Evolutionary conservation across 2,329 filamentous ascomycete genomes (phyloP), one percentile per base, ranked within the genome.

Genomic region (Parastagonospora nodorum): DNA sequence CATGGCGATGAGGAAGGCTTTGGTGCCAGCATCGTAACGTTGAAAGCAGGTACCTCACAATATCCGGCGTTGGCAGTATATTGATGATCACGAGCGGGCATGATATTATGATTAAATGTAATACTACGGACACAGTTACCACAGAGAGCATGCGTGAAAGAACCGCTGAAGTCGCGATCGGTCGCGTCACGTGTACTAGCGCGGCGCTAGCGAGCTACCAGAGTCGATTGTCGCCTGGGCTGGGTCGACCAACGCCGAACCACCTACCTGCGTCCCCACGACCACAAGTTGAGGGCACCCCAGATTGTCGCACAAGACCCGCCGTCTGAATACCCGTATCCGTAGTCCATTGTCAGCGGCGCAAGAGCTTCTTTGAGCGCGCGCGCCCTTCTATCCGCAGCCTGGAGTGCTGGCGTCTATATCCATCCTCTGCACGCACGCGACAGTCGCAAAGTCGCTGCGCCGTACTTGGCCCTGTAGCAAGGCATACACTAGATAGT

Each of bases 1-100:
- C 60, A 47, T 60, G 35, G 77, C 76, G 12, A 64, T 80, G 42
- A 56, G 61, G 31, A 55, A 66, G 39, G 59, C 73, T 27, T 56
- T 76, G 46, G 64, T 76, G 35, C 47, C 62, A 16, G 55, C 56
- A 11, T 64, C 11, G 29, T 40, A 50, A 57, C 33, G 5, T 24
- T 24, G 19, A 24, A 24, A 24, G 19, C 19, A 24, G 19, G 30
- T 3, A 27, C 5, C n/a, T 35, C 14, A 50, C 31, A 27, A 41
- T 24, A 32, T 30, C n/a, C 27, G 30, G 29, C 5, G 16, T 16
- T 40, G 39, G 12, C 30, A 38, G 30, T 7, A 32, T 32, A 29
- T 32, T 32, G 30, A 32, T 32, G n/a, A n/a, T 24, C 5, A n/a
- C 6, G 14, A 24, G 37, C 11, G 5, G 5, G 14, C 12, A 39